Base-by-base conservation (phyloP, 192 early-diverging fungal species). In the Coemansia sp. region DNA sequence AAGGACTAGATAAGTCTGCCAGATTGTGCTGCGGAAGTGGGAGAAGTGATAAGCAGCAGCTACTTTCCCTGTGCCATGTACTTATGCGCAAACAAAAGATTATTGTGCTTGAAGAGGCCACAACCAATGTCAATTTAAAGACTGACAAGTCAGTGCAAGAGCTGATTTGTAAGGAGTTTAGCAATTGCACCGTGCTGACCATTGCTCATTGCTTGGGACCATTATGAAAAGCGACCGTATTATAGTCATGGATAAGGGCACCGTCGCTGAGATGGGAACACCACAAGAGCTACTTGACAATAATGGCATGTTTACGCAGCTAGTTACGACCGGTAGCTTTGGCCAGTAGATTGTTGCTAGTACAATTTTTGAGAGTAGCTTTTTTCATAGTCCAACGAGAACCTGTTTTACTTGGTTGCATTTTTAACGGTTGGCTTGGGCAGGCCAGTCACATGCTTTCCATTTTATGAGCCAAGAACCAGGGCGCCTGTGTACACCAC, bases 201-300 rank as follows among this genome's bases (percentile, higher is more conserved):
- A 89, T 89, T 58, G 88, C 89, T 1, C 89, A 94, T 70, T 86
- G 92, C 38, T 67, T 91, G 34, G 88, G 90, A 42, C 89, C 0
- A 79, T 88, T 0, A 72, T 86, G 43, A 76, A 87, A 65, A 88
- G 85, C 60, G 90, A 92, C 59, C 79, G 80, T 45, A 84, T 92
- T 66, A 47, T 91, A 21, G 90, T 92, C 5, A 71, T 93, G 25
- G 84, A 39, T 12, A 39, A 39, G 38, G 38, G 38, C 38, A 11
- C 38, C 38, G 13, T 39, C 13, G 38, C 38, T 10, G 38, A 39
- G 38, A 39, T 39, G 7, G 38, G 38, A 4, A 39, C 38, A 11
- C 38, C 38, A 11, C 38, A 39, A 39, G 38, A 39, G 9, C 38
- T 39, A 12, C 38, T 39, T 39, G 38, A 6, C 13, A 39, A 39